phyloP scores from a whole-genome alignment of 495 filamentous ascomycete genomes.

The Xylaria intraflava region DNA sequence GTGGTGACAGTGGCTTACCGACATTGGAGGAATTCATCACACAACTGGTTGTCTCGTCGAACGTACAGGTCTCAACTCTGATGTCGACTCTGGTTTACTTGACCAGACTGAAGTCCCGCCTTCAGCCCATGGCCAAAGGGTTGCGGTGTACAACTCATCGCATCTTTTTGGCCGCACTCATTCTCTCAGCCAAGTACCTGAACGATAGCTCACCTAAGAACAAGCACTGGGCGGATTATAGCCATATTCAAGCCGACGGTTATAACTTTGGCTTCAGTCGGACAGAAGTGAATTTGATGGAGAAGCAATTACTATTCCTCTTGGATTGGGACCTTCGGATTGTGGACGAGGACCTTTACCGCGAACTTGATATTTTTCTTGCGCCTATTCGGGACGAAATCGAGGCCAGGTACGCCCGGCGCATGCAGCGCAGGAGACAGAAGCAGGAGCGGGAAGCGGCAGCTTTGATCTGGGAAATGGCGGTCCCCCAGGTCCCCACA shows the following conservation, averaged over 20 bases:
- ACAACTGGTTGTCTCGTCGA: conserved; percentile 81
- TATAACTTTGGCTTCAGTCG: conserved; percentile 85
- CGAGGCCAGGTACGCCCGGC: conserved; percentile 32
- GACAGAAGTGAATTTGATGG: conserved; percentile 97
- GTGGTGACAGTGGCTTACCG: conserved; percentile 51
- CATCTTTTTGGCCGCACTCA: conserved; percentile 91
- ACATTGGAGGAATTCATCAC: conserved; percentile 86
- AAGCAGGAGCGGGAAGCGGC: conserved; percentile 23
- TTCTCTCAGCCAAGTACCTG: conserved; percentile 91
- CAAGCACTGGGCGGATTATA: conserved; percentile 98
- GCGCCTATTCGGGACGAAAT: conserved; percentile 62
- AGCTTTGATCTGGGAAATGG: conserved; percentile 9
- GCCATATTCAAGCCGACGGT: conserved; percentile 56
- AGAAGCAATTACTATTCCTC: conserved; percentile 91
- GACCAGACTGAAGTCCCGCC: conserved; percentile 66
- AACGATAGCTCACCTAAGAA: conserved; percentile 99
- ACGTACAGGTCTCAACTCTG: conserved; percentile 93
- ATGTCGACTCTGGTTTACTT: conserved; percentile 97
- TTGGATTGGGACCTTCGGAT: conserved; percentile 90
- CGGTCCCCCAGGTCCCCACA: conserved; percentile 26
- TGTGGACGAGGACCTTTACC: conserved; percentile 74
- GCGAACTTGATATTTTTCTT: conserved; percentile 82
- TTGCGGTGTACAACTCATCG: conserved; percentile 95
- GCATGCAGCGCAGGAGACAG: conserved; percentile 36
- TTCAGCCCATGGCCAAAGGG: conserved; percentile 93